phyloP scores from a whole-genome alignment of 2,329 filamentous ascomycete genomes.

The Aspergillus quadrilineatus region DNA sequence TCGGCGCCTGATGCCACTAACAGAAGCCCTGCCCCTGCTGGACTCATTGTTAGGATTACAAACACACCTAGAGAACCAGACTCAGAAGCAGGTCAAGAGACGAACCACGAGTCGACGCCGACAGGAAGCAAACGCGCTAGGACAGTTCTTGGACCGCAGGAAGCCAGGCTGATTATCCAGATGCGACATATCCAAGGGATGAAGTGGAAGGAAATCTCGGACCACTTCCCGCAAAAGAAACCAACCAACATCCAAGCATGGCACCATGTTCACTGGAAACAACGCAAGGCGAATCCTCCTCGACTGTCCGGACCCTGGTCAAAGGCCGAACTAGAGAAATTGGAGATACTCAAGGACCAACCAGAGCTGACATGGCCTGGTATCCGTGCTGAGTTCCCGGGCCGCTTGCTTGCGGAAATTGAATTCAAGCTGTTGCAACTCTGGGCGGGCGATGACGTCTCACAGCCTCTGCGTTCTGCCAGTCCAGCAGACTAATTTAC shows the following conservation, averaged over 20 bases:
- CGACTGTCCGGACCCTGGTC: slow-evolving; percentile 32
- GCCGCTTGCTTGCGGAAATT: slow-evolving; percentile 30
- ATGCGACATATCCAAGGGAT: slow-evolving; percentile 30
- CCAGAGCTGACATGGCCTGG: slow-evolving; percentile 32
- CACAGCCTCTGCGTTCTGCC: slow-evolving; percentile 6
- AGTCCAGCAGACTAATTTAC: not conserved
- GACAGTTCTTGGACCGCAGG: slow-evolving; percentile 30
- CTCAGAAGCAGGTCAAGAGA: slow-evolving; percentile 1
- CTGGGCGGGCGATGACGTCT: slow-evolving; percentile 28
- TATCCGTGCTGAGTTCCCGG: slow-evolving; percentile 29
- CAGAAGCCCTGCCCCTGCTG: not conserved
- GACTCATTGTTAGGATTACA: not conserved
- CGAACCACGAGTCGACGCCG: slow-evolving; percentile 18
- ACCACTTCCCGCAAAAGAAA: slow-evolving; percentile 28
- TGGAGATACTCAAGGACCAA: slow-evolving; percentile 28
- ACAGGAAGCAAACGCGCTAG: slow-evolving; percentile 17
- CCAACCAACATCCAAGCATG: slow-evolving; percentile 25
- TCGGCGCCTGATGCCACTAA: not conserved
- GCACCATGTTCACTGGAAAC: slow-evolving; percentile 32
- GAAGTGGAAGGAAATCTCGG: slow-evolving; percentile 32
- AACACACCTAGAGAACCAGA: slow-evolving; percentile 1
- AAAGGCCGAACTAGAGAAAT: slow-evolving; percentile 24
- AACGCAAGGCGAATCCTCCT: slow-evolving; percentile 27
- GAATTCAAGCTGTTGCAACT: slow-evolving; percentile 36
- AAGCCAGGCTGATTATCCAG: slow-evolving; percentile 31